phyloP scores from a whole-genome alignment of 2,329 filamentous ascomycete genomes.

The Eurotiales sp. region DNA sequence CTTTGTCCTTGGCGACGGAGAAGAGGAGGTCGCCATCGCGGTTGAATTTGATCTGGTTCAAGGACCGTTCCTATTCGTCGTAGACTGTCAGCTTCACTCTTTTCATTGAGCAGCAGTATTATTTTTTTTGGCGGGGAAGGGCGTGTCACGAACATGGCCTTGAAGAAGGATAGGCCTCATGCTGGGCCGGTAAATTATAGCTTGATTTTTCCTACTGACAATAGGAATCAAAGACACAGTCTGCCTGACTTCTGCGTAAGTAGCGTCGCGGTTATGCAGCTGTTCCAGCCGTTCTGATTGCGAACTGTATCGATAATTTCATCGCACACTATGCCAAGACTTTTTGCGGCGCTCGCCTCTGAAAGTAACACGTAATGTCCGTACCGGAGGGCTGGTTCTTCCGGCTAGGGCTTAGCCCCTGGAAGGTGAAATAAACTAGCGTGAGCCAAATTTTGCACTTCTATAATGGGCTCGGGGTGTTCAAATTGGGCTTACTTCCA shows the following conservation, averaged over 20 bases:
- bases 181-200: constrained; percentile 40
- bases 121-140: constrained; percentile 14
- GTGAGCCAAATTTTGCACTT: background rate
- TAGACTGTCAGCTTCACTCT: constrained; percentile 15
- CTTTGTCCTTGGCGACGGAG: constrained; percentile 92
- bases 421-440: background rate
- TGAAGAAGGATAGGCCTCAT: constrained; percentile 97
- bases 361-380: constrained; percentile 20
- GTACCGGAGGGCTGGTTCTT: constrained; percentile 22
- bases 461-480: too few species aligned
- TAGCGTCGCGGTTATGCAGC: too few species aligned
- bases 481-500: too few species aligned
- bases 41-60: constrained; percentile 95
- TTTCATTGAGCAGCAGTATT: background rate
- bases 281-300: constrained; percentile 24
- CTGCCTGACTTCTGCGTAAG: background rate
- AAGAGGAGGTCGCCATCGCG: constrained; percentile 95
- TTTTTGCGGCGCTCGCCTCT: constrained; percentile 12
- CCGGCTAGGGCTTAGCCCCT: constrained; percentile 21
- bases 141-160: constrained; percentile 66
- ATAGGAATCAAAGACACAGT: background rate
- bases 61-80: constrained; percentile 69
- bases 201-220: background rate
- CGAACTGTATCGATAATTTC: constrained; percentile 31
- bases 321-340: constrained; percentile 33